Evolutionary conservation across 768 basidiomycete genomes (phyloP).

Genomic region (Lentinula raphanica): DNA sequence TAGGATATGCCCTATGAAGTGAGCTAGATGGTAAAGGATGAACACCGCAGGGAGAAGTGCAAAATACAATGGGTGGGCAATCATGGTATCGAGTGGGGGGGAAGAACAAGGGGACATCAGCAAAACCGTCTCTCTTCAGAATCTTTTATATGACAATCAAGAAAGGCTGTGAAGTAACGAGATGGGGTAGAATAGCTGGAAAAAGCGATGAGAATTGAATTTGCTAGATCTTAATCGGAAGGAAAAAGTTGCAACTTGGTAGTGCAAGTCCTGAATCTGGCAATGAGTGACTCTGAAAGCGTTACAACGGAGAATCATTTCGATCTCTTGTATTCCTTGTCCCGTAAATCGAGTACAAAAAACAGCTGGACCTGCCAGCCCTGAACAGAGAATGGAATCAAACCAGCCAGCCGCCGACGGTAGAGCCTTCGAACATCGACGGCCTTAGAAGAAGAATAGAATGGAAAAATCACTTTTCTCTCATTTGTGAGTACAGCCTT

Average conservation of each 20-base stretch:
- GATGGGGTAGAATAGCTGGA: neutral
- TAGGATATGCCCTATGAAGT: constrained; percentile 29
- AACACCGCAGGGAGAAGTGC: constrained; percentile 4
- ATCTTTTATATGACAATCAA: neutral
- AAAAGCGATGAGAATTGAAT: neutral
- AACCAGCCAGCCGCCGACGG: too few species aligned
- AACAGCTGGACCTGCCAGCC: neutral
- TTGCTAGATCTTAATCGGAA: neutral
- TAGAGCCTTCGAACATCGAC: too few species aligned
- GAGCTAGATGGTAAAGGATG: constrained; percentile 24
- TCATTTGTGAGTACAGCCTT: too few species aligned
- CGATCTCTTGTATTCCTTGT: neutral
- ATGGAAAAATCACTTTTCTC: too few species aligned
- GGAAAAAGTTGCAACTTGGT: neutral
- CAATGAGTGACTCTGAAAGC: neutral
- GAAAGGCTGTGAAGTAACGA: neutral
- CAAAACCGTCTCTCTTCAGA: neutral
- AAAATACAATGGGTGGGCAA: neutral
- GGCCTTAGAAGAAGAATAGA: too few species aligned
- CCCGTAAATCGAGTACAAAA: neutral
- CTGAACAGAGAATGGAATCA: neutral
- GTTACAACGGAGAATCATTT: neutral
- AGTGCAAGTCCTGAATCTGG: neutral
- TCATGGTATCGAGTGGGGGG: neutral
- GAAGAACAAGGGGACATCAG: too few species aligned